Evolutionary conservation across 805 yeast genomes (phyloP).

Genomic region (Alloascoidea hylecoeti): DNA sequence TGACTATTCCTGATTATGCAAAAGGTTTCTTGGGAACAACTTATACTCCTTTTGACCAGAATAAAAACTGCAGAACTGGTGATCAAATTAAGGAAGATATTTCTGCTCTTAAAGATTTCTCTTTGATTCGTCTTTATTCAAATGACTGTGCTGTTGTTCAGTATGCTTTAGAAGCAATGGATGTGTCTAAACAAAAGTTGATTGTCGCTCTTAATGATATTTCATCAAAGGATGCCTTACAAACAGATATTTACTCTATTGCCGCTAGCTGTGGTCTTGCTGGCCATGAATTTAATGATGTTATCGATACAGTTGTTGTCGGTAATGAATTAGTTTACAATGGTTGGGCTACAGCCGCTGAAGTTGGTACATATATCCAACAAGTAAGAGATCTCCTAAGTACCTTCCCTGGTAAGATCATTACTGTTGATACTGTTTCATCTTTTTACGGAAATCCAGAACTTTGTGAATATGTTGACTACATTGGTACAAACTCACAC

Average conservation of each 20-base stretch:
- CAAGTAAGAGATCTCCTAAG: background rate
- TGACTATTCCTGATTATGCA: background rate
- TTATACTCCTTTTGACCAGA: background rate
- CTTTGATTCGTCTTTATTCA: background rate
- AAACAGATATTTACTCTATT: background rate
- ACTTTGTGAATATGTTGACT: conserved; percentile 56
- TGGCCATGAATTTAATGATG: too few relatives aligned
- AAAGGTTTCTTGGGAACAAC: background rate
- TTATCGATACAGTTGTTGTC: background rate
- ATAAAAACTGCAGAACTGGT: background rate
- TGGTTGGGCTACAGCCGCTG: background rate
- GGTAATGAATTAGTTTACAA: conserved; percentile 1
- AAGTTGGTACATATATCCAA: background rate
- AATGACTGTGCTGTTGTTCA: background rate
- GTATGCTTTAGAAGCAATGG: background rate
- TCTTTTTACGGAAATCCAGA: conserved; percentile 46
- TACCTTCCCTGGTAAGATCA: conserved; percentile 38
- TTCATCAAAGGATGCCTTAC: background rate
- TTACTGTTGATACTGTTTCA: conserved; percentile 87
- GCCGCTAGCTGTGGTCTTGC: background rate
- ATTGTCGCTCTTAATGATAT: background rate
- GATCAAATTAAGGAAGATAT: background rate
- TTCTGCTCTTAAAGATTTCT: background rate
- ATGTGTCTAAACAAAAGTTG: background rate
- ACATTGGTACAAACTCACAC: conserved; percentile 76